Conservation (phyloP, 129 eudicot genomes). For the Silybum marianum region DNA sequence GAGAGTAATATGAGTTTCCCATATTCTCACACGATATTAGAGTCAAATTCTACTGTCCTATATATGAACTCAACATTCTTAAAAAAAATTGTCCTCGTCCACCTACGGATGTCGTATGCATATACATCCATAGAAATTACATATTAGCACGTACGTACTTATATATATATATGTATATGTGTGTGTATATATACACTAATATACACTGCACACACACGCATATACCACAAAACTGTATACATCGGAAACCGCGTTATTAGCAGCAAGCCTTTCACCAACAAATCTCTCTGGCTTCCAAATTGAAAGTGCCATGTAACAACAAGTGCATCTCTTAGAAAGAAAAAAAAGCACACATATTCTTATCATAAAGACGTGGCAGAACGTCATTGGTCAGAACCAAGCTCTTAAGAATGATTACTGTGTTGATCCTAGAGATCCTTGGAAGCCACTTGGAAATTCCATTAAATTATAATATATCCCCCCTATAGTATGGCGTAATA, state of each 20-base stretch:
- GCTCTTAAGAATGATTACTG: conserved; percentile 26
- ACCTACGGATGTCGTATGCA: background rate
- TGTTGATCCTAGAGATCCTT: conserved; percentile 23
- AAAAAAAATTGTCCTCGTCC: background rate
- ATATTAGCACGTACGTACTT: too few species aligned
- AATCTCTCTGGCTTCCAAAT: conserved; percentile 35
- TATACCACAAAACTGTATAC: background rate
- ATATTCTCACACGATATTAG: too few species aligned
- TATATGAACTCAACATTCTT: too few species aligned
- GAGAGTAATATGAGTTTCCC: background rate
- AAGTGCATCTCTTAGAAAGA: conserved; percentile 9
- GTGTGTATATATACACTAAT: too few species aligned
- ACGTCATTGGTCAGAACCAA: conserved; percentile 12
- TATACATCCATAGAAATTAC: background rate
- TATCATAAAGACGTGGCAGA: conserved; percentile 22
- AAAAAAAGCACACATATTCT: background rate
- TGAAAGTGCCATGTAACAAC: conserved; percentile 28
- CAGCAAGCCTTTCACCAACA: conserved; percentile 24
- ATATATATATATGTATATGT: too few species aligned
- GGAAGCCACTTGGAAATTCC: conserved; percentile 26
- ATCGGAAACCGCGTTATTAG: conserved; percentile 33
- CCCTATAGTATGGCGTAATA: conserved; percentile 19
- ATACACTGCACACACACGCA: background rate
- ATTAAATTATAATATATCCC: background rate
- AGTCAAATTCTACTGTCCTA: background rate